A percentile compares a stretch with the other conserved stretches of the same genome.
phyloP scores from a whole-genome alignment of 2,329 filamentous ascomycete species.

The Pseudopyricularia cyperi region DNA sequence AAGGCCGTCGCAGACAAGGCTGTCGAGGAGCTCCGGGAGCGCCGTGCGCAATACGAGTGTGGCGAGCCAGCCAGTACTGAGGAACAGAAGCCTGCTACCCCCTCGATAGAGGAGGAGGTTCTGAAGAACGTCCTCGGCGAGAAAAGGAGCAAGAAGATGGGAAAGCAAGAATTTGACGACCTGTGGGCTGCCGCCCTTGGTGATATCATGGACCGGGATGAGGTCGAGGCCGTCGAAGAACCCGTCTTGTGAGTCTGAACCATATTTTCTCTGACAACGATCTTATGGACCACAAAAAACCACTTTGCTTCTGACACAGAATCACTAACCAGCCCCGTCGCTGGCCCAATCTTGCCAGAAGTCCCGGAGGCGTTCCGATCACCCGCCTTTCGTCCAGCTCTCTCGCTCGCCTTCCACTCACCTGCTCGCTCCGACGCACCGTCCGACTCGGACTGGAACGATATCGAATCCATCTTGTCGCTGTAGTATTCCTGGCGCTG shows the following conservation, averaged over 20 bases:
- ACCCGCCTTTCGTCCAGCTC: conserved; percentile 68
- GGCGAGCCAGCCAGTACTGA: conserved; percentile 53
- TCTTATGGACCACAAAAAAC: too few relatives aligned
- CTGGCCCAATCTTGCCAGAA: conserved; percentile 58
- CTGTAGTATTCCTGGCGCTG: conserved; percentile 37
- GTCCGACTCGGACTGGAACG: conserved; percentile 69
- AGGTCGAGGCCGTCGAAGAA: conserved; percentile 36
- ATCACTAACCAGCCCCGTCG: conserved; percentile 77
- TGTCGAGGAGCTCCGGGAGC: conserved; percentile 73
- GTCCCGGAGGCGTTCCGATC: conserved; percentile 47
- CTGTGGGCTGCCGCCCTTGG: conserved; percentile 65
- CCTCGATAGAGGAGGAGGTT: conserved; percentile 52
- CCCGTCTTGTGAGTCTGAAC: conserved; percentile 35
- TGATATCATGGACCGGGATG: conserved; percentile 52
- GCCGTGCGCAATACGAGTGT: conserved; percentile 83
- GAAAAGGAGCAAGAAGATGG: conserved; percentile 72
- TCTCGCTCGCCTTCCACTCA: conserved; percentile 82
- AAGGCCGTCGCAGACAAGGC: conserved; percentile 80
- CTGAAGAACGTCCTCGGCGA: conserved; percentile 65
- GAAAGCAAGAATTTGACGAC: conserved; percentile 80
- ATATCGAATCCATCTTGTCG: conserved; percentile 75
- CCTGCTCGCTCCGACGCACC: conserved; percentile 67
- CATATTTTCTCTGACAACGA: neutral
- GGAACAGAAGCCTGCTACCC: conserved; percentile 43
- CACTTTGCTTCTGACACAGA: conserved; percentile 21